Percentiles rank a stretch among this genome's conserved stretches.
Evolutionary conservation across 2,329 filamentous ascomycete species (phyloP).

Genomic region (Xylariaceae sp.): DNA sequence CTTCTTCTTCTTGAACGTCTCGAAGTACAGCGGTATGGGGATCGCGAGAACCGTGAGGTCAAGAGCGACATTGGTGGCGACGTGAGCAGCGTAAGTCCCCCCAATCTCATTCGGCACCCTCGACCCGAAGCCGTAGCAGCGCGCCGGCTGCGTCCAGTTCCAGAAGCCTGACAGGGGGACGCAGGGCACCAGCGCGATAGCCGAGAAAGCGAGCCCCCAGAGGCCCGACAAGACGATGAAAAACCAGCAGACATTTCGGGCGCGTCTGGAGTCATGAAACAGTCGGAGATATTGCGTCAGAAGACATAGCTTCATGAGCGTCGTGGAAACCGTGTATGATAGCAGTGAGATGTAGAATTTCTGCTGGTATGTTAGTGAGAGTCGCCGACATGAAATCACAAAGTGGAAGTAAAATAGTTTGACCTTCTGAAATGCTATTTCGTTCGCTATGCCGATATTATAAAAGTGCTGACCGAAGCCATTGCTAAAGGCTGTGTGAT

Average conservation of each 20-base stretch:
- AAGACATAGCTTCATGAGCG: constrained; percentile 46
- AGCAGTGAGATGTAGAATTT: constrained; percentile 43
- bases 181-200: constrained; percentile 42
- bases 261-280: constrained; percentile 34
- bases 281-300: constrained; percentile 47
- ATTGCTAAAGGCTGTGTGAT: constrained; percentile 26
- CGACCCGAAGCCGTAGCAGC: constrained; percentile 43
- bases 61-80: constrained; percentile 40
- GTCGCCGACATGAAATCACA: neutral
- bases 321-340: constrained; percentile 42
- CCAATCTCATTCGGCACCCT: constrained; percentile 32
- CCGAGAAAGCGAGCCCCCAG: constrained; percentile 41
- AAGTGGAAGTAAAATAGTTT: constrained; percentile 1
- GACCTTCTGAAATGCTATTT: constrained; percentile 35
- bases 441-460: constrained; percentile 25
- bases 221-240: constrained; percentile 35
- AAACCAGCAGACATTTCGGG: constrained; percentile 33
- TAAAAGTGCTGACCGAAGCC: constrained; percentile 41
- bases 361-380: constrained; percentile 29
- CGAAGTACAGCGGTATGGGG: constrained; percentile 39
- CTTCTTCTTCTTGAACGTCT: constrained; percentile 35
- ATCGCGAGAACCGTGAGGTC: constrained; percentile 43
- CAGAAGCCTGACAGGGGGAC: constrained; percentile 42
- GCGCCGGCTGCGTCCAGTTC: constrained; percentile 29
- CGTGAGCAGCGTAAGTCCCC: constrained; percentile 39